Conservation (phyloP, 176 grass and related monocot genomes). For the Aegilops sharonensis region DNA sequence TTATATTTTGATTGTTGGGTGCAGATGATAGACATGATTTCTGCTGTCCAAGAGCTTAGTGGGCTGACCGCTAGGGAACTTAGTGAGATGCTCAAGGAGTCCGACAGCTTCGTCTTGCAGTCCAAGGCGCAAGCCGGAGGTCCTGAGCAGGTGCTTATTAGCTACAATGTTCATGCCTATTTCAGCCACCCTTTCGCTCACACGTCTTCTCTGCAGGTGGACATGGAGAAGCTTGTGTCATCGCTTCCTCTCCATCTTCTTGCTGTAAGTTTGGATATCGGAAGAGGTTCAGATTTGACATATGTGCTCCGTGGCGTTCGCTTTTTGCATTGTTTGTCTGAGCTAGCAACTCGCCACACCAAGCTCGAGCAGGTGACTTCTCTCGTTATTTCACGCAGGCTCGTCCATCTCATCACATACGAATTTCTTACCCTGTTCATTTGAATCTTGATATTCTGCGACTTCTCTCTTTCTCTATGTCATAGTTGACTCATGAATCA, state of each 20-base stretch:
- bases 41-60: conserved; percentile 68
- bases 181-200: not conserved
- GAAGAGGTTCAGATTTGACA: conserved; percentile 48
- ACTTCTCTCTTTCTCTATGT: not conserved
- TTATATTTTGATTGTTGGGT: not conserved
- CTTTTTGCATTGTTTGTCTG: conserved; percentile 80
- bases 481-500: conserved; percentile 3
- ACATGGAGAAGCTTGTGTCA: conserved; percentile 79
- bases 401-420: not conserved
- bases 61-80: conserved; percentile 66
- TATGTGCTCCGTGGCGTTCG: conserved; percentile 78
- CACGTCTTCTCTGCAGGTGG: conserved; percentile 53
- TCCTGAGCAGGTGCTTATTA: conserved; percentile 49
- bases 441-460: not conserved
- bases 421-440: conserved; percentile 3
- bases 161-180: conserved; percentile 22
- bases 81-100: conserved; percentile 73
- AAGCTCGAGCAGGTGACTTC: conserved; percentile 86
- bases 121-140: conserved; percentile 55
- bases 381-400: conserved; percentile 25
- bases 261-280: conserved; percentile 67
- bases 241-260: conserved; percentile 78
- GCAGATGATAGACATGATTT: conserved; percentile 77
- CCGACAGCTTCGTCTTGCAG: conserved; percentile 65
- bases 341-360: conserved; percentile 73